Percentiles rank a stretch among this genome's conserved stretches.
These are phyloP conservation scores for Hirschioporus abietinus DNA, from an alignment of 768 basidiomycete species.

Conservation along the genomic window DNA sequence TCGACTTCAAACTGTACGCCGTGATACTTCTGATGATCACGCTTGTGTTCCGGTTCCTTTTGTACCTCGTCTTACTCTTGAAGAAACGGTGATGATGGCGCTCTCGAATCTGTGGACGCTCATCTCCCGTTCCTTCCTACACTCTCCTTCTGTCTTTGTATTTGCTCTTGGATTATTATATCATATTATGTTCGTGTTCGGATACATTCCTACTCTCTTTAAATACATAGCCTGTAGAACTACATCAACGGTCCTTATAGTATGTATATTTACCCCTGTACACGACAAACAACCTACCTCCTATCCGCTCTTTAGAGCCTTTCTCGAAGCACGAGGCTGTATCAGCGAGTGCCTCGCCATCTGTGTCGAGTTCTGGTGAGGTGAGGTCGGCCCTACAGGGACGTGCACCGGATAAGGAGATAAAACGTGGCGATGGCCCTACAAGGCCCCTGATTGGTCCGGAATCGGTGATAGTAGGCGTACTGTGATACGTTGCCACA, in stretches of 20 bases:
- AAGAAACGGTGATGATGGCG: constrained; percentile 13
- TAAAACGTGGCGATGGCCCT: background rate
- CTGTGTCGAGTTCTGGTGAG: background rate
- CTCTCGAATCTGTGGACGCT: background rate
- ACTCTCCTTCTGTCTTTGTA: too few species aligned
- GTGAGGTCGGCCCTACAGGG: background rate
- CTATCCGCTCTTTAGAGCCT: too few species aligned
- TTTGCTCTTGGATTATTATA: too few species aligned
- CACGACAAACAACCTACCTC: too few species aligned
- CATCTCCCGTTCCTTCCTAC: background rate
- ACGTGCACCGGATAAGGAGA: background rate
- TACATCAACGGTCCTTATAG: too few species aligned
- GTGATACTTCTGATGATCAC: constrained; percentile 41
- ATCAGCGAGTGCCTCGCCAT: background rate
- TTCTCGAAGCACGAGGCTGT: too few species aligned
- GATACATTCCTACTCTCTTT: too few species aligned
- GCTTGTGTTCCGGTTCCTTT: constrained; percentile 40
- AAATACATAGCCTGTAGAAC: too few species aligned
- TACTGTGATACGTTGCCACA: background rate
- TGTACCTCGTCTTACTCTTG: constrained; percentile 17
- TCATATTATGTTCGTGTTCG: too few species aligned
- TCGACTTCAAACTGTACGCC: constrained; percentile 41
- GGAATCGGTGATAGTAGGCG: background rate
- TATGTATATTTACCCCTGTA: too few species aligned
- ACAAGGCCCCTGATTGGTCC: background rate